Evolutionary conservation across 2,329 filamentous ascomycete genomes (phyloP), one percentile per base, ranked within the genome.

Genomic region (Penicillium sp.): DNA sequence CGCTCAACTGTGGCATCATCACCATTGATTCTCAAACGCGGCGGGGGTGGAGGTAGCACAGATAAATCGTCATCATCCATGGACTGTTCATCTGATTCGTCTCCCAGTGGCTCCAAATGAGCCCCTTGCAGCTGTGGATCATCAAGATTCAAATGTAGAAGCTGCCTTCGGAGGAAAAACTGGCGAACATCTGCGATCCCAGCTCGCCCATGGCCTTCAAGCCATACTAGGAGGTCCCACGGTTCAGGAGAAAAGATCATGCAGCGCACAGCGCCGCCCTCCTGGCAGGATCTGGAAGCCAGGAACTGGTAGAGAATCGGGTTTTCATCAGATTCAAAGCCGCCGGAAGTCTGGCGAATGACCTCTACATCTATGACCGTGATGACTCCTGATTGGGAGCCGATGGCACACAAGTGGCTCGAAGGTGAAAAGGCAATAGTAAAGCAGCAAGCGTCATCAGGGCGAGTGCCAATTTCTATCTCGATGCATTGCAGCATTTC

Each of bases 231-330:
- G 18, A 99, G 83, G 69, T 97, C 93, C 79, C 88, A 93, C 0
- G 92, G 90, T 1, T 89, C 89, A 0, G 93, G 92, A 4, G 90
- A 92, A 70, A 99, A 99, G 1, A 88, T 83, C 89, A 97, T 95
- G 58, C 92, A 90, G 58, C 94, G 85, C 51, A 97, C 86, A 29
- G 93, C 92, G 42, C 93, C 93, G 20, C 83, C 81, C 22, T 85
- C 82, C n/a, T 79, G 81, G 56, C 84, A 82, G 0, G 90, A 85
- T 57, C 90, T 81, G 0, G 92, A 92, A 15, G 92, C 92, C 55
- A 84, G 83, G 66, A 97, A 91, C 8, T 87, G 83, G 22, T 87
- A 87, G 35, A 96, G 75, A 45, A 95, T 82, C 1, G 70, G 53
- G 73, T 62, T 69, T 29, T 77, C 75, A 50, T 67, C 67, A 6